A percentile compares a stretch with the other conserved stretches of the same genome.
Evolutionary conservation across 2,329 filamentous ascomycete genomes (phyloP).

Genomic region (Aureobasidium mangrovei): DNA sequence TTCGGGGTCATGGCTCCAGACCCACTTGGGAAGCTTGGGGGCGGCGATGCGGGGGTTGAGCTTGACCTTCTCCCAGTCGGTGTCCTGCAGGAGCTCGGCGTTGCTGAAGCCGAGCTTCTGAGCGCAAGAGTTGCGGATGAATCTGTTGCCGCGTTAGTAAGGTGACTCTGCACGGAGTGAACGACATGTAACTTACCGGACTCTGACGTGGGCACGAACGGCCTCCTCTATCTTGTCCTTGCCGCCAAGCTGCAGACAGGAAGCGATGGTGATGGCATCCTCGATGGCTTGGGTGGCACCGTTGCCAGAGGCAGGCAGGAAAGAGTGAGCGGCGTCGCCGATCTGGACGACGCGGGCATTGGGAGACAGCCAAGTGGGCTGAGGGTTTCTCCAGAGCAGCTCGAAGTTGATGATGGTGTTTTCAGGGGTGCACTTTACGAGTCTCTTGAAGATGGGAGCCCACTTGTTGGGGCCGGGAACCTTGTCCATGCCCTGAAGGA

Average conservation of each 20-base stretch:
- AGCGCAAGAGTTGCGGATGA: slow-evolving; percentile 40
- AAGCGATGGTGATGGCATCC: slow-evolving; percentile 37
- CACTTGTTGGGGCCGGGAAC: slow-evolving; percentile 36
- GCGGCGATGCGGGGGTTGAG: slow-evolving; percentile 36
- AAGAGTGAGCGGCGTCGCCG: slow-evolving; percentile 38
- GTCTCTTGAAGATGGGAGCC: slow-evolving; percentile 38
- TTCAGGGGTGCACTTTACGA: slow-evolving; percentile 36
- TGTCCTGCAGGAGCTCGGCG: slow-evolving; percentile 39
- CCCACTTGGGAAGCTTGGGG: slow-evolving; percentile 39
- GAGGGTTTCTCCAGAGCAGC: slow-evolving; percentile 34
- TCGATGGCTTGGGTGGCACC: slow-evolving; percentile 42
- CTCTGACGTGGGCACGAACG: slow-evolving; percentile 33
- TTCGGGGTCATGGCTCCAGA: slow-evolving; percentile 39
- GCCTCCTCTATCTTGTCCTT: slow-evolving; percentile 31
- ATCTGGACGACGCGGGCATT: slow-evolving; percentile 36
- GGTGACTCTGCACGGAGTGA: neutral
- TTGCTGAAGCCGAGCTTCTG: slow-evolving; percentile 42
- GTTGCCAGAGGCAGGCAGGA: slow-evolving; percentile 37
- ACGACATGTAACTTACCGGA: slow-evolving; percentile 27
- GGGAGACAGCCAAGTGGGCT: slow-evolving; percentile 37
- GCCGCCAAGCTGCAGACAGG: slow-evolving; percentile 38
- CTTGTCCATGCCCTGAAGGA: slow-evolving; percentile 37
- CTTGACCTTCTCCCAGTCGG: slow-evolving; percentile 41
- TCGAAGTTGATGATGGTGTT: slow-evolving; percentile 43
- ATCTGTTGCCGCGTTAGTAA: slow-evolving; percentile 24